Percentiles rank a stretch among this genome's conserved stretches.
These are phyloP conservation scores for Teratosphaeria pseudoeucalypti DNA, from an alignment of 2,329 filamentous ascomycete genomes.

Conservation along the genomic window DNA sequence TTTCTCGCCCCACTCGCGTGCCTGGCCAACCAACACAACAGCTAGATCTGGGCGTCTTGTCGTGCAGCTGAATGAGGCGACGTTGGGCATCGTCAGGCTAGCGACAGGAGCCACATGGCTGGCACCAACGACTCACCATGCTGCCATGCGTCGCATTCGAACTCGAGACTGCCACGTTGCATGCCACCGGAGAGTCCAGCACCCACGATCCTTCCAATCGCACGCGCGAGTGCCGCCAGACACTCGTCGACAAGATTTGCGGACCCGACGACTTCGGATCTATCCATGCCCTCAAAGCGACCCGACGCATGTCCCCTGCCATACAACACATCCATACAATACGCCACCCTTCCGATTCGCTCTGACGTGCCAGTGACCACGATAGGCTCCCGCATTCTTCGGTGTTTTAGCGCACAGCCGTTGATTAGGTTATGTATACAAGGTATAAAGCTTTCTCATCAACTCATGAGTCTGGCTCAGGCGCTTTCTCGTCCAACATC, in stretches of 20 bases:
- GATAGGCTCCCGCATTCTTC: not conserved
- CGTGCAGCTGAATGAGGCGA: not conserved
- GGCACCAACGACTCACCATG: not conserved
- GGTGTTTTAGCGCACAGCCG: not conserved
- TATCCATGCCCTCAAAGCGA: not conserved
- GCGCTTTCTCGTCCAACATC: too few species aligned
- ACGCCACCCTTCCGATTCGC: not conserved
- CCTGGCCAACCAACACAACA: not conserved
- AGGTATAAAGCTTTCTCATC: not conserved
- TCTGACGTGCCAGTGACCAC: not conserved
- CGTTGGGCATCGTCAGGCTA: not conserved
- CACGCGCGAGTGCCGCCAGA: not conserved
- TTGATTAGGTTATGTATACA: not conserved
- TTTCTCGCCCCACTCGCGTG: not conserved
- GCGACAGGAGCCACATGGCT: not conserved
- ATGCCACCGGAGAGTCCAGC: not conserved
- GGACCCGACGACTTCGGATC: not conserved
- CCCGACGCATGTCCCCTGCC: not conserved
- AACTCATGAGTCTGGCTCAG: too few species aligned
- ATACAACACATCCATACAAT: not conserved
- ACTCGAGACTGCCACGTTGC: not conserved
- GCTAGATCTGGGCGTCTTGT: not conserved
- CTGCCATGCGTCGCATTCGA: not conserved
- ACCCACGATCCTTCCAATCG: not conserved
- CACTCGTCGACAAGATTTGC: too few species aligned